Percentiles rank a stretch among this genome's conserved stretches.
Conservation (phyloP, 768 basidiomycete genomes). For the Hydnum rufescens region DNA sequence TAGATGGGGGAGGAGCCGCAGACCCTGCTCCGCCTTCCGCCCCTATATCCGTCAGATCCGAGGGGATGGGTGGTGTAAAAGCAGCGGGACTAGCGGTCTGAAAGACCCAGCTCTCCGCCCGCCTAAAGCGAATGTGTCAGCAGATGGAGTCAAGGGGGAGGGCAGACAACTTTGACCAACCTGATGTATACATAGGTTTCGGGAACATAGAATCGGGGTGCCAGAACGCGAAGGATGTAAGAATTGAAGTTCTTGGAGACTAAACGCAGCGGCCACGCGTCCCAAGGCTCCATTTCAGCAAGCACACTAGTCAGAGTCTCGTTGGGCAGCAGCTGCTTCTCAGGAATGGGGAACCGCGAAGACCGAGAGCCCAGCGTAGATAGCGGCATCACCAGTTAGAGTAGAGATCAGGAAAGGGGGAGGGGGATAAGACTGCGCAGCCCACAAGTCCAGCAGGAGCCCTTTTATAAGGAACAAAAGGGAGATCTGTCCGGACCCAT, state of each 20-base stretch:
- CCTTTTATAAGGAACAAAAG: too few relatives aligned
- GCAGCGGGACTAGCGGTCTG: not conserved
- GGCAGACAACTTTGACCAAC: too few relatives aligned
- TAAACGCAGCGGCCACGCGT: not conserved
- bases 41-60: not conserved
- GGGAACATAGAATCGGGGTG: not conserved
- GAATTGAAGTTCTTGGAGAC: conserved; percentile 1
- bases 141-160: too few relatives aligned
- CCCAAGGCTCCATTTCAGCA: not conserved
- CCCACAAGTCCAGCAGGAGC: too few relatives aligned
- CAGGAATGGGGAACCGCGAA: not conserved
- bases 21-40: not conserved
- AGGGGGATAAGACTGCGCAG: too few relatives aligned
- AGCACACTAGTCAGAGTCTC: not conserved
- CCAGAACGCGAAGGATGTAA: not conserved
- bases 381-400: too few relatives aligned
- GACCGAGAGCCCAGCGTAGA: not conserved
- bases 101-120: conserved; percentile 1
- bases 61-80: not conserved
- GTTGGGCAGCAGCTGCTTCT: not conserved
- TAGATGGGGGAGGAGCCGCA: not conserved
- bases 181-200: not conserved
- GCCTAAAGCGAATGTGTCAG: too few relatives aligned
- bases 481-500: too few relatives aligned
- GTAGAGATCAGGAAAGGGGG: too few relatives aligned